Conservation (phyloP, 306 rosid species). For the Mimosa bimucronata region DNA sequence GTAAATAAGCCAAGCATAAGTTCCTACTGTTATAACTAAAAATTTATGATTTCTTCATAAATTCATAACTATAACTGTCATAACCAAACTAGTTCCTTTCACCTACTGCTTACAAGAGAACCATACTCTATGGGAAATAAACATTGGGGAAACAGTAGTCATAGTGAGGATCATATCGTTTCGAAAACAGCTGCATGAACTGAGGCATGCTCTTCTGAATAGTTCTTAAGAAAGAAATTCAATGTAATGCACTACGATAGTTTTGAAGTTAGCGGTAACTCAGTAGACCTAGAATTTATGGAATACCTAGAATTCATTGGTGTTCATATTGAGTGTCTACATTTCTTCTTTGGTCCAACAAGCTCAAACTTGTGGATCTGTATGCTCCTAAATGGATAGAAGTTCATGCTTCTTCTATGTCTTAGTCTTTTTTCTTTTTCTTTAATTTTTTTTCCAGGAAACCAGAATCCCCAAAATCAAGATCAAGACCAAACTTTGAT, state of each 20-base stretch:
- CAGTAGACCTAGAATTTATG: conserved; percentile 3
- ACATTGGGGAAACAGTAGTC: neutral
- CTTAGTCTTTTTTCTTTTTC: neutral
- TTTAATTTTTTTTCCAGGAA: conserved; percentile 57
- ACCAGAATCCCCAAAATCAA: conserved; percentile 91
- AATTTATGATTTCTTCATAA: neutral
- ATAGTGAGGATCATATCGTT: neutral
- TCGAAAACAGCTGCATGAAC: neutral
- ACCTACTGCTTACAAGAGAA: neutral
- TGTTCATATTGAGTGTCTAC: conserved; percentile 27
- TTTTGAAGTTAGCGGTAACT: conserved; percentile 1
- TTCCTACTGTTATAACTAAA: neutral
- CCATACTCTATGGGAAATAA: neutral
- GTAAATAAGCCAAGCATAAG: conserved; percentile 3
- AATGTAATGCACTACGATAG: conserved; percentile 1
- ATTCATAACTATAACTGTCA: neutral
- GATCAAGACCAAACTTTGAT: conserved; percentile 68
- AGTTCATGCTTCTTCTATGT: neutral
- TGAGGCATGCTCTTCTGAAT: conserved; percentile 19
- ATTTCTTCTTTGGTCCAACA: conserved; percentile 34
- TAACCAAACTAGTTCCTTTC: neutral
- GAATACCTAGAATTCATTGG: neutral
- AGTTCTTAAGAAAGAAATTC: conserved; percentile 2
- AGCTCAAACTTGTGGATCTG: conserved; percentile 20
- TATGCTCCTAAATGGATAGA: neutral